Conservation (phyloP, 1,284 basidiomycete species). For the Golubevia pallescens region DNA sequence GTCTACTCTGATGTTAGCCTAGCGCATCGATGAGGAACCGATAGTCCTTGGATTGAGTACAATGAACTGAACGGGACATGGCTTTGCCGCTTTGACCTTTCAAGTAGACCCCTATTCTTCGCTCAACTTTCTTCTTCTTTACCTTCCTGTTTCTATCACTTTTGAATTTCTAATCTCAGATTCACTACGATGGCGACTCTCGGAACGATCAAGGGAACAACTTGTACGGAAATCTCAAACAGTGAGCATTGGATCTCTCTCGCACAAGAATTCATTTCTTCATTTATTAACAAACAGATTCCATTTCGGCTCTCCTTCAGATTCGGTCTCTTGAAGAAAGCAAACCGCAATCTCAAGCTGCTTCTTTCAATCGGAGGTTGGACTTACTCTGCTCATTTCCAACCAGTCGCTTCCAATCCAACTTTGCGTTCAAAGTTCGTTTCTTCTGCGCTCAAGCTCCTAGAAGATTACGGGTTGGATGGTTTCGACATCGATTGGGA, state of each 20-base stretch:
- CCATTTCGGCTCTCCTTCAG: neutral
- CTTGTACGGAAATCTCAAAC: slow-evolving; percentile 85
- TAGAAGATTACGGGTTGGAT: slow-evolving; percentile 87
- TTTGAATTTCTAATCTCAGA: slow-evolving; percentile 28
- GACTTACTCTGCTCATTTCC: slow-evolving; percentile 62
- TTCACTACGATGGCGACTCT: slow-evolving; percentile 71
- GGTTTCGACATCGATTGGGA: slow-evolving; percentile 70
- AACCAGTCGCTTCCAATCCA: slow-evolving; percentile 31
- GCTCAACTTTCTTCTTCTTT: neutral
- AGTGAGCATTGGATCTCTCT: too few relatives aligned
- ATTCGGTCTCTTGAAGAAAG: slow-evolving; percentile 78
- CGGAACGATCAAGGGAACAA: slow-evolving; percentile 71
- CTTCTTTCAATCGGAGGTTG: slow-evolving; percentile 65
- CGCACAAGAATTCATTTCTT: too few relatives aligned
- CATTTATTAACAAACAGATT: too few relatives aligned
- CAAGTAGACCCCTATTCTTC: neutral
- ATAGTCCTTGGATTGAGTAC: slow-evolving; percentile 1
- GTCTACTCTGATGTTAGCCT: neutral
- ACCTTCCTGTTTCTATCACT: neutral
- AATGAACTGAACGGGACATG: neutral
- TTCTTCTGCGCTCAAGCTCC: slow-evolving; percentile 72
- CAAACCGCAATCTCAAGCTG: slow-evolving; percentile 69
- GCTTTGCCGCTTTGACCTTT: neutral
- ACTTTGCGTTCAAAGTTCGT: slow-evolving; percentile 74
- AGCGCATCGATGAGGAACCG: neutral